Evolutionary conservation across 345 rosid genomes (phyloP).

Genomic region (Diplotaxis tenuifolia): DNA sequence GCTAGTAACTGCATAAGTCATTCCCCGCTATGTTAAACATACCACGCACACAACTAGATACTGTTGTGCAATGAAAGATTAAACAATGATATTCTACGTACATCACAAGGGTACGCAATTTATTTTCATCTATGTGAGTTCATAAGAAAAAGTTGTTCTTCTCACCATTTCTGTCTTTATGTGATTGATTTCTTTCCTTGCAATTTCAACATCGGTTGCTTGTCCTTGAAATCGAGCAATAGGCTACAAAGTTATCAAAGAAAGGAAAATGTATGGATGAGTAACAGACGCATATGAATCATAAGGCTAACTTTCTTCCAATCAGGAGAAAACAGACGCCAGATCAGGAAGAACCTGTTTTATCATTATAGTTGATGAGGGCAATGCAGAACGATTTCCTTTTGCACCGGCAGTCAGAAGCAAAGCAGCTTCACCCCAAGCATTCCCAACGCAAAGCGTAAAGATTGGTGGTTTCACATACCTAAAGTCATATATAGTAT

Average conservation of each 20-base stretch:
- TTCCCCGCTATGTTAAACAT: neutral
- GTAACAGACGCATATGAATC: conserved; percentile 8
- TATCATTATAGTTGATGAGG: conserved; percentile 45
- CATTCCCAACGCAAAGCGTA: conserved; percentile 94
- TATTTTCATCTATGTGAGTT: conserved; percentile 10
- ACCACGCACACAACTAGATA: neutral
- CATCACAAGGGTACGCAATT: conserved; percentile 6
- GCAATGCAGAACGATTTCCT: conserved; percentile 46
- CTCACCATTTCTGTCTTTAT: conserved; percentile 79
- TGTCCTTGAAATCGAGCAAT: conserved; percentile 94
- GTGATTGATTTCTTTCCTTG: conserved; percentile 69
- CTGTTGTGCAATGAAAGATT: neutral
- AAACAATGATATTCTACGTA: neutral
- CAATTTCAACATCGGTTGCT: conserved; percentile 78
- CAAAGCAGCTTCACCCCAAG: conserved; percentile 99
- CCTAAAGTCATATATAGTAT: conserved; percentile 42
- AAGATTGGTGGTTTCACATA: conserved; percentile 79
- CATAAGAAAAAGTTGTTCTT: conserved; percentile 9
- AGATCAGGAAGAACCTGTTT: conserved; percentile 36
- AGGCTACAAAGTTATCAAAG: conserved; percentile 55
- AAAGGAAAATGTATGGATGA: conserved; percentile 3
- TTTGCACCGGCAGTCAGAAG: conserved; percentile 50
- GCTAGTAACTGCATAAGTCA: neutral
- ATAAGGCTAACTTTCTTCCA: conserved; percentile 3
- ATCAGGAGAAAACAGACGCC: neutral